A percentile compares a stretch with the other conserved stretches of the same genome.
These are phyloP conservation scores for Phyllosticta citribraziliensis DNA, from an alignment of 2,329 filamentous ascomycete genomes.

Conservation along the genomic window DNA sequence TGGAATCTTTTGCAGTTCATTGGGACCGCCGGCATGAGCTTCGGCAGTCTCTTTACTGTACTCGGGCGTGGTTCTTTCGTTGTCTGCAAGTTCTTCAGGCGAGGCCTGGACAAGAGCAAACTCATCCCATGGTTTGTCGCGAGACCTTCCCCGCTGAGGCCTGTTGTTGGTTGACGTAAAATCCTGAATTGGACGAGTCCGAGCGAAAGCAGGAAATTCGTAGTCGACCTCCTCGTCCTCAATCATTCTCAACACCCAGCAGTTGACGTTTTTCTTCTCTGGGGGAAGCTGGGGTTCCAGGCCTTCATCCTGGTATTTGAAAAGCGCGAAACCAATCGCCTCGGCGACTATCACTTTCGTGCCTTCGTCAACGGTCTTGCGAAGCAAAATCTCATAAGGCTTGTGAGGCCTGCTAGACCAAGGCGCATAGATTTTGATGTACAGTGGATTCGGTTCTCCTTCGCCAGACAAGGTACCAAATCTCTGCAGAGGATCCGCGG, in stretches of 20 bases:
- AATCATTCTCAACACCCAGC: conserved; percentile 75
- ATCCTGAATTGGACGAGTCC: conserved; percentile 62
- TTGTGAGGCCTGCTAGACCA: conserved; percentile 56
- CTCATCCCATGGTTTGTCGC: conserved; percentile 71
- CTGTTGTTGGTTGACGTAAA: conserved; percentile 73
- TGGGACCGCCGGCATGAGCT: neutral
- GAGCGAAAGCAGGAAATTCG: conserved; percentile 69
- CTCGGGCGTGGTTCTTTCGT: conserved; percentile 57
- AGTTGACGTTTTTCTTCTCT: conserved; percentile 66
- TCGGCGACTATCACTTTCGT: conserved; percentile 65
- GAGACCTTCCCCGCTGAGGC: conserved; percentile 52
- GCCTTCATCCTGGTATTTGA: conserved; percentile 69
- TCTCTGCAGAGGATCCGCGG: conserved; percentile 61
- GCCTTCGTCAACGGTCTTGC: conserved; percentile 58
- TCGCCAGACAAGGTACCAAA: conserved; percentile 70
- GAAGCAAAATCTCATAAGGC: conserved; percentile 62
- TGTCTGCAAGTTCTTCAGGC: conserved; percentile 56
- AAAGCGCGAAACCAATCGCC: conserved; percentile 70
- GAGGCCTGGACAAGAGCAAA: conserved; percentile 70
- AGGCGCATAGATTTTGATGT: conserved; percentile 67
- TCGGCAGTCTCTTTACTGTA: conserved; percentile 46
- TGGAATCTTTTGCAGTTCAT: conserved; percentile 10
- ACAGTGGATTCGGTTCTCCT: conserved; percentile 66
- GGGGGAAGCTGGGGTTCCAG: conserved; percentile 54
- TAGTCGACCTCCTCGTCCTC: conserved; percentile 78